Percentiles rank a stretch among this genome's conserved stretches.
Conservation (phyloP, 2,329 filamentous ascomycete species). For the Hymenoscyphus scutula region DNA sequence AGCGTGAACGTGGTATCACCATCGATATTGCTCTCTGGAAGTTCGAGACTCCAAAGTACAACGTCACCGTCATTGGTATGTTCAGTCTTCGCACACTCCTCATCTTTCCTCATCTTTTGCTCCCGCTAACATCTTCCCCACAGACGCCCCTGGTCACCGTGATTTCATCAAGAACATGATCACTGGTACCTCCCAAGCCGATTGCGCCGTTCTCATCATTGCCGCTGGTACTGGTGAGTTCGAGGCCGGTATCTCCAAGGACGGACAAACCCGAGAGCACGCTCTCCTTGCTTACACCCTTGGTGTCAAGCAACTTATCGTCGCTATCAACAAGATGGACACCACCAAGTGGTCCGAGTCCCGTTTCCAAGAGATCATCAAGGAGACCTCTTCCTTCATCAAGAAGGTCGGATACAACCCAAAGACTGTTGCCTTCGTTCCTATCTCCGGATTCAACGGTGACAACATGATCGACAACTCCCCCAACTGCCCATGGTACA, state of each 20-base stretch:
- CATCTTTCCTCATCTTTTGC: background rate
- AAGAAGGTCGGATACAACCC: conserved; percentile 99
- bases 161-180: conserved; percentile 99
- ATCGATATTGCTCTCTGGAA: conserved; percentile 99
- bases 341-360: conserved; percentile 97
- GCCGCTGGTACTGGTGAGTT: conserved; percentile 99
- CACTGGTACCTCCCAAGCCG: conserved; percentile 99
- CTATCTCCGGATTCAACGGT: conserved; percentile 99
- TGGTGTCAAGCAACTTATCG: conserved; percentile 99
- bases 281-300: conserved; percentile 99
- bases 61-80: conserved; percentile 95
- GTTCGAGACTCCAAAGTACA: conserved; percentile 98
- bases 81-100: conserved; percentile 29
- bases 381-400: conserved; percentile 99
- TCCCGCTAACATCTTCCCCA: conserved; percentile 13
- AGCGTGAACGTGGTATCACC: conserved; percentile 99
- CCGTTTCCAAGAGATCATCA: conserved; percentile 98
- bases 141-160: conserved; percentile 98
- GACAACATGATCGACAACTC: conserved; percentile 98
- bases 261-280: conserved; percentile 99
- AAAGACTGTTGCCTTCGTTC: conserved; percentile 97
- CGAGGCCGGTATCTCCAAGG: conserved; percentile 99
- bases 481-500: conserved; percentile 99
- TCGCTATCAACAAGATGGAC: conserved; percentile 99
- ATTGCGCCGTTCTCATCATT: conserved; percentile 99